Evolutionary conservation across 1,139 yeast genomes (phyloP), one percentile per base, ranked within the genome.

Genomic region (Kluyveromyces sp.): DNA sequence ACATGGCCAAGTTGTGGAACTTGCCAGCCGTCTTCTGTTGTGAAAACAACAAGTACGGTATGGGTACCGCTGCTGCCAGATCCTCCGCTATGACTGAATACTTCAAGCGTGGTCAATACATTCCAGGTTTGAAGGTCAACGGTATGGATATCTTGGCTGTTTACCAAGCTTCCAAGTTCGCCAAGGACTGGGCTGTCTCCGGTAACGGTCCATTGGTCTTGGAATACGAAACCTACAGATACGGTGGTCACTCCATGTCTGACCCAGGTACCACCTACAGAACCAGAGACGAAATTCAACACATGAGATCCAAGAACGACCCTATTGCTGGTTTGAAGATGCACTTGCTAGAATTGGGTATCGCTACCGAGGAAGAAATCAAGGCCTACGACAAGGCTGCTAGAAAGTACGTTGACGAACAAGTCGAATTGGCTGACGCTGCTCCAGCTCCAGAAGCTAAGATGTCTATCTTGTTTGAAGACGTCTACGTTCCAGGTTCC

Each of bases 181-280:
- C 97, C 64, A 90, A 89, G 75, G 96, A 90, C 70, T 92, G 96
- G 96, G 77, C 88, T 68, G 76, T 85, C 50, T 74, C 82, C 53
- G 97, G 96, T 63, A 92, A 92, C 65, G 98, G 98, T 52, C 98
- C 98, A 55, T 73, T 92, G 60, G 96, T 92, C 48, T 68, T 92
- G 61, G 98, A 92, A 76, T 92, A 85, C 72, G 97, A 90, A 75
- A 92, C 98, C 59, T 92, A 92, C 75, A 84, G 98, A 78, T 92
- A 92, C 70, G 97, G 98, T 76, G 98, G 98, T 68, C 98, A 92
- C 80, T 92, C 98, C 60, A 92, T 92, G 97, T 90, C 97, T 58
- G 97, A 92, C 72, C 97, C 97, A 64, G 97, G 97, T 78, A 92
- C 97, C 69, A 90, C 97, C 57, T 92, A 92, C 82, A 83, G 97